phyloP scores from a whole-genome alignment of 2,329 filamentous ascomycete genomes.

The Trichoderma semiorbis region DNA sequence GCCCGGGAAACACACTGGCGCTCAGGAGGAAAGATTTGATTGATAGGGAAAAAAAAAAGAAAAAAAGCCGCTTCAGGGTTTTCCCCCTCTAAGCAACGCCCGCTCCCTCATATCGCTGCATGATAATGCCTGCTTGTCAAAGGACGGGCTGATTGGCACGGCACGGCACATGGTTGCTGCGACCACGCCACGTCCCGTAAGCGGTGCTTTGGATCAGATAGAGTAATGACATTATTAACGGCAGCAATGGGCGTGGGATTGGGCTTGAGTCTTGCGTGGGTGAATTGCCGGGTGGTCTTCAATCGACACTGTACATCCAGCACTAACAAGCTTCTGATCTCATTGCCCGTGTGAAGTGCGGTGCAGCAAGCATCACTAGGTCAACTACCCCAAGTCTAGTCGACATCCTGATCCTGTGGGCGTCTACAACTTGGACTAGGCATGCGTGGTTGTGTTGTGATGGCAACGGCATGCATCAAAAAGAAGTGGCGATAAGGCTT shows the following conservation, averaged over 20 bases:
- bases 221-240: slow-evolving; percentile 3
- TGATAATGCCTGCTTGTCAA: not conserved
- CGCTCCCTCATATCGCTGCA: not conserved
- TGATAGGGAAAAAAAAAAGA: not conserved
- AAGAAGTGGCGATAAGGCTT: not conserved
- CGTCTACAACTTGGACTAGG: not conserved
- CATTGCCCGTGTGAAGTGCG: not conserved
- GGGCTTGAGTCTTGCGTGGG: not conserved
- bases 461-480: not conserved
- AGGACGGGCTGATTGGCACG: not conserved
- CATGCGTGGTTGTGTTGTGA: slow-evolving; percentile 5
- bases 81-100: not conserved
- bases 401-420: not conserved
- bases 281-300: not conserved
- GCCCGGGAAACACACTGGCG: not conserved
- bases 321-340: not conserved
- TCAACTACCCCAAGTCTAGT: slow-evolving; percentile 5
- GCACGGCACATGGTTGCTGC: slow-evolving; percentile 13
- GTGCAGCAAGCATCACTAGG: not conserved
- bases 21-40: not conserved
- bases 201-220: slow-evolving; percentile 1
- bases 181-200: slow-evolving; percentile 12
- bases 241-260: not conserved
- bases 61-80: not conserved
- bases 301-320: slow-evolving; percentile 4